A percentile compares a stretch with the other conserved stretches of the same genome.
These are phyloP conservation scores for Penstemon barbatus DNA, from an alignment of 257 asterid species.

Conservation along the genomic window DNA sequence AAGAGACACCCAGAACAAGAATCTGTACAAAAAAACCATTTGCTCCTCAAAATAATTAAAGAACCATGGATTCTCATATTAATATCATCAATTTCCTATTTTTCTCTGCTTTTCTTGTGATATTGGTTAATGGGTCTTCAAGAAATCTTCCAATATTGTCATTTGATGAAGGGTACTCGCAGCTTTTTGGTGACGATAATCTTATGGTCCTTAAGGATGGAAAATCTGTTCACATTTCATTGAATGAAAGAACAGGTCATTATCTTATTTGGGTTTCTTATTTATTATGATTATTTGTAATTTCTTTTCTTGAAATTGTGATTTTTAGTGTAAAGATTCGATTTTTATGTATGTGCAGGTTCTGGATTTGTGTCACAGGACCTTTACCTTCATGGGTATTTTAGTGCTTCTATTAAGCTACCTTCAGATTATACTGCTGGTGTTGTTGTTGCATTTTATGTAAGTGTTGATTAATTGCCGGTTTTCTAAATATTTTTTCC, in stretches of 20 bases:
- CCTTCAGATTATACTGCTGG: slow-evolving; percentile 96
- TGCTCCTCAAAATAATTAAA: background rate
- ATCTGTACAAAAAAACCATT: background rate
- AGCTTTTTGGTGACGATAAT: slow-evolving; percentile 76
- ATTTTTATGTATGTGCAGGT: slow-evolving; percentile 46
- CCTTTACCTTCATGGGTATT: slow-evolving; percentile 76
- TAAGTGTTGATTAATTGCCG: slow-evolving; percentile 41
- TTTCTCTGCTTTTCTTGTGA: slow-evolving; percentile 35
- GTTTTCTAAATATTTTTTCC: background rate
- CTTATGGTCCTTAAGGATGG: slow-evolving; percentile 76
- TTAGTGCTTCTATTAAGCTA: slow-evolving; percentile 85
- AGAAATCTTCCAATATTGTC: slow-evolving; percentile 63
- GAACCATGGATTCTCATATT: slow-evolving; percentile 40
- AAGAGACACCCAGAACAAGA: slow-evolving; percentile 22
- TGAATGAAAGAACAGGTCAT: slow-evolving; percentile 81
- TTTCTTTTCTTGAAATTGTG: background rate
- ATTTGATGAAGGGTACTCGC: slow-evolving; percentile 89
- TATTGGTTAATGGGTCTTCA: slow-evolving; percentile 54
- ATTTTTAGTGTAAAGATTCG: slow-evolving; percentile 21
- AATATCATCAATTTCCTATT: slow-evolving; percentile 25
- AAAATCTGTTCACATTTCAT: slow-evolving; percentile 63
- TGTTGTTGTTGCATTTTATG: slow-evolving; percentile 94
- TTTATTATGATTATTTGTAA: background rate
- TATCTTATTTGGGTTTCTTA: background rate
- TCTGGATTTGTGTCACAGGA: slow-evolving; percentile 94